A percentile compares a stretch with the other conserved stretches of the same genome.
Evolutionary conservation across 2,329 filamentous ascomycete genomes (phyloP).

Genomic region (Aquanectria penicillioides): DNA sequence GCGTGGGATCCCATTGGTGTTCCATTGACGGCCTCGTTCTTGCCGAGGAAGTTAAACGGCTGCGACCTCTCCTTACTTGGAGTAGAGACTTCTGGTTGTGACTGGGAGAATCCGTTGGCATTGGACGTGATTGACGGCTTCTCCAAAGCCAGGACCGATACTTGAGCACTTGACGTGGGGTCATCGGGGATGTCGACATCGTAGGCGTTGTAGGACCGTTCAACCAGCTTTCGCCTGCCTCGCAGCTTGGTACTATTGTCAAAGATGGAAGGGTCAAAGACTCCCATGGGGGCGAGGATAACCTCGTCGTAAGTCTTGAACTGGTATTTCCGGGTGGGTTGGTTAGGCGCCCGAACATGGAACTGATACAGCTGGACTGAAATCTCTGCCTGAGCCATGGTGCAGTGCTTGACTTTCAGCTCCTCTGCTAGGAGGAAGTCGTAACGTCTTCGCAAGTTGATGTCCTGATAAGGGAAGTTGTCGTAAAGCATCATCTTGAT

Average conservation of each 20-base stretch:
- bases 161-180: constrained; percentile 84
- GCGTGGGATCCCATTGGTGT: constrained; percentile 89
- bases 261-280: constrained; percentile 89
- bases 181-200: constrained; percentile 89
- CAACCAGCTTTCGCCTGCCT: constrained; percentile 82
- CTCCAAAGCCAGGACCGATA: constrained; percentile 69
- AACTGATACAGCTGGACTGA: constrained; percentile 91
- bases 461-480: constrained; percentile 93
- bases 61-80: constrained; percentile 72
- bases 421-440: constrained; percentile 96
- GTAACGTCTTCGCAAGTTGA: constrained; percentile 89
- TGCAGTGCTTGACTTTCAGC: constrained; percentile 92
- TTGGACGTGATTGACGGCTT: constrained; percentile 65
- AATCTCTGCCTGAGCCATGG: constrained; percentile 88
- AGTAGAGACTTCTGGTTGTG: constrained; percentile 62
- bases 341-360: constrained; percentile 86
- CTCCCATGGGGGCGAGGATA: constrained; percentile 93
- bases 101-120: constrained; percentile 55
- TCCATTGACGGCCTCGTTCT: constrained; percentile 75
- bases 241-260: constrained; percentile 83
- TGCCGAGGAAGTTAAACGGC: constrained; percentile 73
- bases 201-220: constrained; percentile 92
- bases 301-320: constrained; percentile 99
- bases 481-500: constrained; percentile 98
- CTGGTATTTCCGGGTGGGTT: constrained; percentile 90